Base-by-base conservation (phyloP, 2,329 filamentous ascomycete species). In the Volutella citrinella region DNA sequence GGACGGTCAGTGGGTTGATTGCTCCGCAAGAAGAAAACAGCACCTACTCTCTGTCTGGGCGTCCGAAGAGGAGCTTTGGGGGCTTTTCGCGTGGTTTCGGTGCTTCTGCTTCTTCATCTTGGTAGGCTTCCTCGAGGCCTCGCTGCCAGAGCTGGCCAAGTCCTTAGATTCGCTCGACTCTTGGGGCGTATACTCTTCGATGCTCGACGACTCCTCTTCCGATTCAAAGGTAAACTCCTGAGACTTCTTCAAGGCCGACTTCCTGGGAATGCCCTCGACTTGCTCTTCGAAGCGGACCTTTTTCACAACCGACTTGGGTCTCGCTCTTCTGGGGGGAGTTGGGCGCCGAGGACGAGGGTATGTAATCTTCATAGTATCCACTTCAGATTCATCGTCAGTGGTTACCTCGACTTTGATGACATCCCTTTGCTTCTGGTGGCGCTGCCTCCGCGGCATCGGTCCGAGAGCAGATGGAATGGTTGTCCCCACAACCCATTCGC, bases 311-410 rank as follows among this genome's bases (percentile, higher is more conserved):
- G 42, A 23, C 24, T 42, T 42, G 19, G 35, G 10, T 27, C 38
- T 40, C 24, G 15, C 22, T n/a, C n/a, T n/a, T n/a, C n/a, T n/a
- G n/a, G n/a, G n/a, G n/a, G n/a, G 17, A 9, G 6, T 14, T 12
- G 9, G 28, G 7, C 18, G 11, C 9, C 16, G 28, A 5, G 58
- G 54, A 32, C 70, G 66, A 2, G 73, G 72, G 32, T 73, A 72
- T 3, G 68, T 71, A 22, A 78, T 52, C 13, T 55, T 63, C 33
- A 76, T 52, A 4, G 61, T 67, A 32, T 78, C 73, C 17, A 65
- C 59, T 7, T 68, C 65, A n/a, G 62, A 64, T 35, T 74, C 70
- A 26, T 76, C 72, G 40, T 78, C 72, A 10, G 73, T 75, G 11
- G 64, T 60, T 3, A 74, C 49, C 32, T 69, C 60, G 19, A 74